phyloP scores from a whole-genome alignment of 1,139 yeast genomes.

The Pneumocystis jirovecii region DNA sequence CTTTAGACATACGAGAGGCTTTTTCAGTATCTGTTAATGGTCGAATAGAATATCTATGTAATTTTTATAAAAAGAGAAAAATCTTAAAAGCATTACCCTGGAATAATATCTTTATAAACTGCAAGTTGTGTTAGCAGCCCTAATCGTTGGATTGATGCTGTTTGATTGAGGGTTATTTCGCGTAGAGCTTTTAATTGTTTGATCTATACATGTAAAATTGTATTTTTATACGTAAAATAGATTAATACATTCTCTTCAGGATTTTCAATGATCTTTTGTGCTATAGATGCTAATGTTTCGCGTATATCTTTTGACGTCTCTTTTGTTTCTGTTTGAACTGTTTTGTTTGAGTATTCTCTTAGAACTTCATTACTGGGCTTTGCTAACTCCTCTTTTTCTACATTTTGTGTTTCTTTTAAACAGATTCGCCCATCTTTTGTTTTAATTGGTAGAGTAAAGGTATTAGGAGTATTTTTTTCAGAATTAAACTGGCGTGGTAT shows the following conservation, averaged over 20 bases:
- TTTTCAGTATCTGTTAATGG: constrained; percentile 68
- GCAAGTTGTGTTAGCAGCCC: constrained; percentile 69
- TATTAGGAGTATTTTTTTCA: constrained; percentile 30
- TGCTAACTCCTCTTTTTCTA: constrained; percentile 18
- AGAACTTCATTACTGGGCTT: constrained; percentile 15
- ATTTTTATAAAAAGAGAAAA: background rate
- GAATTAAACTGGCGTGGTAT: constrained; percentile 16
- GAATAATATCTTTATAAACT: constrained; percentile 71
- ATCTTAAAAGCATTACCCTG: constrained; percentile 34
- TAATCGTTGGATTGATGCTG: constrained; percentile 54
- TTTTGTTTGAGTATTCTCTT: constrained; percentile 11
- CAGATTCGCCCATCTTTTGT: constrained; percentile 50
- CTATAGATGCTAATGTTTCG: constrained; percentile 72
- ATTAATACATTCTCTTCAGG: constrained; percentile 57
- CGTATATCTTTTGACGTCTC: constrained; percentile 36
- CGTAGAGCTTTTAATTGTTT: constrained; percentile 52
- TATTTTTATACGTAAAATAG: background rate
- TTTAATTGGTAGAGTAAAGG: constrained; percentile 74
- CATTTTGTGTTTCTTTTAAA: constrained; percentile 33
- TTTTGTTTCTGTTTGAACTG: constrained; percentile 15
- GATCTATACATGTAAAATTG: constrained; percentile 19
- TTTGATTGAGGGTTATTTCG: constrained; percentile 21
- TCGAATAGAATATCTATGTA: constrained; percentile 44
- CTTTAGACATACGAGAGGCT: constrained; percentile 63
- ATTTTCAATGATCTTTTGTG: constrained; percentile 65